Evolutionary conservation across 306 rosid species (phyloP).

Genomic region (Quercus cerris): DNA sequence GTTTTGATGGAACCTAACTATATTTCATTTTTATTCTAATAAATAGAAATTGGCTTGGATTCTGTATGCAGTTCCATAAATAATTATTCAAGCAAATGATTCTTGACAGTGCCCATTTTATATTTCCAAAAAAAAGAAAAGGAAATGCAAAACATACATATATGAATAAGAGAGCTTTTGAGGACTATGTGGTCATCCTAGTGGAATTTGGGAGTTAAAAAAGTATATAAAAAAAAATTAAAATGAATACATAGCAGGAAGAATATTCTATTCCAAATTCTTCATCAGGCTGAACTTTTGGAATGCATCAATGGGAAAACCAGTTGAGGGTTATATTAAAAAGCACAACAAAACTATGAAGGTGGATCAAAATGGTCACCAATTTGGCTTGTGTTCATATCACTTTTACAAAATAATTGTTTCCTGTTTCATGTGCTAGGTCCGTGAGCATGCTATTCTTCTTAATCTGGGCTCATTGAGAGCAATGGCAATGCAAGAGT

Average conservation of each 20-base stretch:
- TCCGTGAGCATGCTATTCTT: conserved; percentile 91
- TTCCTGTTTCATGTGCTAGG: conserved; percentile 48
- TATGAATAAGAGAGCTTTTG: not conserved
- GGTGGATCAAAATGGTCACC: not conserved
- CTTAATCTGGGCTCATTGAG: conserved; percentile 89
- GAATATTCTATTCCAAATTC: not conserved
- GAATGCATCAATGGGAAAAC: not conserved
- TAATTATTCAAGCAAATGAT: not conserved
- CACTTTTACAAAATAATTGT: not conserved
- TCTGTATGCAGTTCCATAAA: not conserved
- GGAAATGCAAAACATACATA: not conserved
- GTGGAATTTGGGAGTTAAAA: conserved; percentile 2
- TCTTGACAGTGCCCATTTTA: not conserved
- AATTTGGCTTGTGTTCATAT: not conserved
- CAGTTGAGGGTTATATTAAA: not conserved
- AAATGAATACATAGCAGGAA: not conserved
- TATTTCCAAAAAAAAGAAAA: not conserved
- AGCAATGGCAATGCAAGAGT: conserved; percentile 93
- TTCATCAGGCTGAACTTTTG: not conserved
- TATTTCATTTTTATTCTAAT: not conserved
- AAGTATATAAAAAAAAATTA: not conserved
- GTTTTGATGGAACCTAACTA: not conserved
- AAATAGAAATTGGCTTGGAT: not conserved
- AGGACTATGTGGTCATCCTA: conserved; percentile 3
- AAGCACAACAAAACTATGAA: not conserved